These are phyloP conservation scores for Triticum timopheevii DNA, from an alignment of 176 grass and related monocot genomes.

Conservation along the genomic window DNA sequence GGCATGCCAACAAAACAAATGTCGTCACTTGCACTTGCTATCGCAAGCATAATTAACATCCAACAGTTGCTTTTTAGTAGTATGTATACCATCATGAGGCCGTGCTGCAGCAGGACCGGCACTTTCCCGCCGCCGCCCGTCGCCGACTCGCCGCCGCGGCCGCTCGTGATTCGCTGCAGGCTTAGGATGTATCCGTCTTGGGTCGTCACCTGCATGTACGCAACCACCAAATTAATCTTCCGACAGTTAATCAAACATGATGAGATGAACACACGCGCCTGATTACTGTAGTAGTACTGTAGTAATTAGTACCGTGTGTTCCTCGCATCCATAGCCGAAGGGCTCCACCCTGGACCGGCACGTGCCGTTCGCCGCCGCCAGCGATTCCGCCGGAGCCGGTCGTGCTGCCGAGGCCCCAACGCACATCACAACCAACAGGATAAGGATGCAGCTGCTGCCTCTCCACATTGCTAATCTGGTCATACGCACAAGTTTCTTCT, in stretches of 20 bases:
- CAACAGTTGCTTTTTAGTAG: not conserved
- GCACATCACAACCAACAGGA: constrained; percentile 13
- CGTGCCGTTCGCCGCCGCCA: constrained; percentile 23
- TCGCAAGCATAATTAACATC: not conserved
- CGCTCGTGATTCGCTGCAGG: constrained; percentile 45
- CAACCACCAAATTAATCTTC: not conserved
- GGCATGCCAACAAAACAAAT: not conserved
- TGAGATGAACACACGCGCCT: not conserved
- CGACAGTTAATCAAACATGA: not conserved
- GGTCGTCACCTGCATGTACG: constrained; percentile 45
- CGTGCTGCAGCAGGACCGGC: constrained; percentile 56
- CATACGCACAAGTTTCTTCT: not conserved
- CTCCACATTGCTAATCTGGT: not conserved
- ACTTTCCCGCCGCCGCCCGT: constrained; percentile 1
- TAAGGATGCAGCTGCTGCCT: not conserved
- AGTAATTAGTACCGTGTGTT: constrained; percentile 33
- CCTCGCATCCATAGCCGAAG: constrained; percentile 46
- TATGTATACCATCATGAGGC: constrained; percentile 42
- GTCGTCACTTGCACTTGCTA: too few relatives aligned
- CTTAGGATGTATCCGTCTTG: constrained; percentile 61
- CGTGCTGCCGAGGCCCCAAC: not conserved
- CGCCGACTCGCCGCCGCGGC: not conserved
- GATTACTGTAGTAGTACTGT: not conserved
- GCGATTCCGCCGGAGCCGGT: not conserved
- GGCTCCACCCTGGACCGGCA: constrained; percentile 38